Conservation (phyloP, 768 basidiomycete species). For the Russula olivacea region DNA sequence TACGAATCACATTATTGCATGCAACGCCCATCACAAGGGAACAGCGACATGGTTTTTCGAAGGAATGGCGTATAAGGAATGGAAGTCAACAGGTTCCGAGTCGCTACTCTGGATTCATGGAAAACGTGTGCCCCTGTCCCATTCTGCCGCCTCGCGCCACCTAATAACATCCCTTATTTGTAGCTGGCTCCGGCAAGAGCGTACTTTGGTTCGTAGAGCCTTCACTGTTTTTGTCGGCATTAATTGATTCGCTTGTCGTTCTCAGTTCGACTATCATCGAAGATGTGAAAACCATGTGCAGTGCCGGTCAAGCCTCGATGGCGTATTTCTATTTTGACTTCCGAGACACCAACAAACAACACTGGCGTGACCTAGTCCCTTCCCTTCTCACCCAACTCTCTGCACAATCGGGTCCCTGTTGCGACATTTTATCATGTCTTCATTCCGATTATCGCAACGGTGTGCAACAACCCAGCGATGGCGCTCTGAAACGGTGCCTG, state of each 20-base stretch:
- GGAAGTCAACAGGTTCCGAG: neutral
- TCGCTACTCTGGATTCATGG: constrained; percentile 8
- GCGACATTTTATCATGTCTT: neutral
- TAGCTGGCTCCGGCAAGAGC: constrained; percentile 14
- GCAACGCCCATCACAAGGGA: neutral
- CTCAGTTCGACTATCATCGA: constrained; percentile 3
- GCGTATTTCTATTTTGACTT: constrained; percentile 4
- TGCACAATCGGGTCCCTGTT: neutral
- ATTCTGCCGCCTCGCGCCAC: too few species aligned
- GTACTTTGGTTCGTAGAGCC: constrained; percentile 1
- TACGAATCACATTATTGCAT: neutral
- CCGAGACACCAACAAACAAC: neutral
- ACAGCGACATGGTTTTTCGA: constrained; percentile 6
- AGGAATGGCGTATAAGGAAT: neutral
- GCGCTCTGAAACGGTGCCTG: neutral
- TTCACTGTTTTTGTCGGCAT: neutral
- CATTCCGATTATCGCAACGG: neutral
- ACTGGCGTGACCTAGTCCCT: neutral
- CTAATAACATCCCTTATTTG: neutral
- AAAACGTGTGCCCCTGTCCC: neutral
- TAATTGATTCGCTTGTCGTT: neutral
- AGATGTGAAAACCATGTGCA: neutral
- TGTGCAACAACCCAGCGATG: neutral
- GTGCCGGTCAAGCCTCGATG: neutral
- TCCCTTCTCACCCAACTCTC: constrained; percentile 9